Conservation (phyloP, 1,284 basidiomycete species). For the Heterobasidion irregulare region DNA sequence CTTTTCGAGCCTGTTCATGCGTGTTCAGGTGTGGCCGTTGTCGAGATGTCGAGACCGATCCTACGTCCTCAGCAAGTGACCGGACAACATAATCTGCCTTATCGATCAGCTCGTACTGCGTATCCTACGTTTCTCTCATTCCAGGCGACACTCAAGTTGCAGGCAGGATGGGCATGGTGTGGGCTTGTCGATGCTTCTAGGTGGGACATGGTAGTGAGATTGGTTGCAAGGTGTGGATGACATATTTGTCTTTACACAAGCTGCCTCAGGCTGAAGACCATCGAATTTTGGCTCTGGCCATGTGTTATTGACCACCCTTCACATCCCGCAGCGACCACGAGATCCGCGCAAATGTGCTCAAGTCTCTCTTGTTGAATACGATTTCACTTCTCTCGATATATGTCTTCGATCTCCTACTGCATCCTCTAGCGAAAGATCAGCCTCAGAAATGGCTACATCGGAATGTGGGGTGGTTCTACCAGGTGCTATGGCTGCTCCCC, state of each 20-base stretch:
- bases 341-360: constrained; percentile 63
- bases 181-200: constrained; percentile 68
- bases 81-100: neutral
- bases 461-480: constrained; percentile 69
- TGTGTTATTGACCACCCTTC: neutral
- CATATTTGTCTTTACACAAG: neutral
- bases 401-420: constrained; percentile 62
- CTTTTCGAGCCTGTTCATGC: too few relatives aligned
- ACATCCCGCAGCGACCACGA: constrained; percentile 53
- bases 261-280: neutral
- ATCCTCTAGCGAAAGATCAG: constrained; percentile 55
- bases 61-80: constrained; percentile 1
- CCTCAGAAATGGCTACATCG: constrained; percentile 55
- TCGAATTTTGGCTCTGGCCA: neutral
- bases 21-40: neutral
- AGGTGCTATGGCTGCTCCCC: constrained; percentile 67
- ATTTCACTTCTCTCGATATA: constrained; percentile 65
- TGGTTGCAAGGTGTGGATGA: constrained; percentile 35
- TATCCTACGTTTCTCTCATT: constrained; percentile 67
- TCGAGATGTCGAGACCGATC: constrained; percentile 1
- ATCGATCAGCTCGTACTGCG: constrained; percentile 17
- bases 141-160: constrained; percentile 48
- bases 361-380: constrained; percentile 63
- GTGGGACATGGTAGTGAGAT: constrained; percentile 55
- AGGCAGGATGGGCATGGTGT: constrained; percentile 44